Evolutionary conservation across 257 asterid genomes (phyloP), one percentile per base, ranked within the genome.

Genomic region (Haberlea rhodopensis): DNA sequence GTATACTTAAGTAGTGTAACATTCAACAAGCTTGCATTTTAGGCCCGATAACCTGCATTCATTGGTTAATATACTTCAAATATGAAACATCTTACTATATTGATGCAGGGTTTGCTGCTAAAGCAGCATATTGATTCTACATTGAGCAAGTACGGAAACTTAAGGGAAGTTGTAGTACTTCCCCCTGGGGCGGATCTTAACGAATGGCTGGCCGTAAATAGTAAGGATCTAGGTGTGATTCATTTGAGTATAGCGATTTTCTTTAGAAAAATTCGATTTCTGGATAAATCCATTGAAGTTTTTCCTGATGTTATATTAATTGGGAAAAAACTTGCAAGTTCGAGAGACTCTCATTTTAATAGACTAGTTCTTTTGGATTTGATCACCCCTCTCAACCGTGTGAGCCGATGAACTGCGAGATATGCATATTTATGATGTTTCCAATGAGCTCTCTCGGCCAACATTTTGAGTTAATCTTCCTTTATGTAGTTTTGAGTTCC

Each of bases 161-260:
- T 68, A 64, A 68, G 67, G 61, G 78, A 73, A 74, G 78, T 66
- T 28, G 78, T 67, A 13, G 60, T 55, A n/a, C 51, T 73, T 24
- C 73, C 70, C 48, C 73, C 60, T 1, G 78, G 78, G 24, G 73
- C 67, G 45, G 78, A 74, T 74, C 62, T 68, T 28, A 62, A 68
- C 53, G 74, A 68, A 26, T 74, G 78, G 78, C 66, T 74, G n/a
- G 78, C 78, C 9, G 67, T 68, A 46, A 74, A 74, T 48, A 74
- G 74, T 74, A 68, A 60, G 68, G 49, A 31, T 53, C 23, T 57
- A 16, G 8, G 10, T 46, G 24, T 28, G 5, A 3, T 8, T 37
- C 16, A 11, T 37, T 37, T 37, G 46, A 5, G 13, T 37, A 16
- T 37, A 1, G 46, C 13, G 13, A 37, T 15, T 43, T 0, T 43